Base-by-base conservation (phyloP, 1,139 yeast species). In the Kodamaea anthophila region DNA sequence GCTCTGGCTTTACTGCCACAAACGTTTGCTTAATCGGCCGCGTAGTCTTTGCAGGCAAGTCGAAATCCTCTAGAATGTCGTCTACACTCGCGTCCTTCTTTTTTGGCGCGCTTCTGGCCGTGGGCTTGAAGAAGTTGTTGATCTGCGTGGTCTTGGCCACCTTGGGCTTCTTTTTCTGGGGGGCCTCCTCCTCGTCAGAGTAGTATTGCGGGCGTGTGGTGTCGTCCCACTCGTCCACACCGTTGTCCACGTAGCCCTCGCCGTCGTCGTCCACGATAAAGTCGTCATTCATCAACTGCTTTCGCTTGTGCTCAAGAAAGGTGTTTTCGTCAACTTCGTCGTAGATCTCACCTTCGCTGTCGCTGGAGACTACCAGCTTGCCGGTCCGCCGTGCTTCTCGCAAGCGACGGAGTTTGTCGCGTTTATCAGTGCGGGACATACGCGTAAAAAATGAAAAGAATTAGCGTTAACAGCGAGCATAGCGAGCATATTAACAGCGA, bases 191-290 rank as follows among this genome's bases (percentile, higher is more conserved):
- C 25, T 70, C 78, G 30, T 74, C 81, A 0, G 75, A 71, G 32
- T 70, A 70, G 44, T 72, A 72, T 23, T 64, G 53, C 9, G 70
- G 65, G 31, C 75, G 59, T 7, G 65, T 60, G 8, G 65, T 56
- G 21, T 64, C 73, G 33, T 77, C 87, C 94, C 94, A 84, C 39
- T 86, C 94, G 44, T 88, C 94, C 9, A 71, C 85, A 31, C 97
- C 97, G 28, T 82, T 83, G 46, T 91, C 96, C 2, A 85, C 88
- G 48, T 91, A 91, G 0, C 93, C 93, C 41, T 78, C 80, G 9
- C 94, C 95, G 41, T 81, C 77, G 51, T 91, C 97, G 49, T 87
- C 96, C 2, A 86, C 95, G 29, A 91, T 91, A 51, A 91, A 91
- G 49, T 88, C 96, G 49, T 88, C 96, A 40, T 83, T 79, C 59